A percentile compares a stretch with the other conserved stretches of the same genome.
Evolutionary conservation across 345 rosid genomes (phyloP).

Genomic region (Salix brachista): DNA sequence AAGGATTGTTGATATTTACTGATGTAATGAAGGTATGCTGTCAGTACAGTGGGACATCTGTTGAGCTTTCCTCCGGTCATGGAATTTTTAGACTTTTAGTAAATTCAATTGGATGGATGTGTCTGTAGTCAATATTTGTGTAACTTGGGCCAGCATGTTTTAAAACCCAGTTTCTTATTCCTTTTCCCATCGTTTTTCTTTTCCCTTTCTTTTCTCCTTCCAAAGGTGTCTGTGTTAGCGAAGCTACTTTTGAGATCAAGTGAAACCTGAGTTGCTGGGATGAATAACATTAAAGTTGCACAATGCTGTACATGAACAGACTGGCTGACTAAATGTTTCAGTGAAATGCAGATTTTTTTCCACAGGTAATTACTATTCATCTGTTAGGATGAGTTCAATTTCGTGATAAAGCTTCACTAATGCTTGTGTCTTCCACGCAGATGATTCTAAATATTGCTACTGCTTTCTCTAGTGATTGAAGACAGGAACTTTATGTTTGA

Average conservation of each 20-base stretch:
- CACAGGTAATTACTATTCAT: constrained; percentile 35
- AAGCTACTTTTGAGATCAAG: constrained; percentile 25
- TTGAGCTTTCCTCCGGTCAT: constrained; percentile 11
- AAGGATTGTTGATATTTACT: constrained; percentile 38
- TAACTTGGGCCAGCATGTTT: background rate
- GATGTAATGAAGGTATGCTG: constrained; percentile 45
- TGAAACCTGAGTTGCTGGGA: constrained; percentile 22
- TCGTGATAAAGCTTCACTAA: background rate
- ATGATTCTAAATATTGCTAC: background rate
- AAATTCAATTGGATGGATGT: constrained; percentile 7
- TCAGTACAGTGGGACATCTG: constrained; percentile 20
- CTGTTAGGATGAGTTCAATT: constrained; percentile 10
- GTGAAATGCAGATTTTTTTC: constrained; percentile 26
- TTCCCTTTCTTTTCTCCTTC: background rate
- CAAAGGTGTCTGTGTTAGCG: constrained; percentile 24
- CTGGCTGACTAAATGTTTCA: constrained; percentile 26
- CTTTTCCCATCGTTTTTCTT: background rate
- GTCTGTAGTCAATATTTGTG: background rate
- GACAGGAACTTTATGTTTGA: too few species aligned
- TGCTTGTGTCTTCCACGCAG: background rate
- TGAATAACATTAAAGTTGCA: constrained; percentile 18
- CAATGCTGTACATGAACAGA: constrained; percentile 29
- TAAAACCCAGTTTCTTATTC: constrained; percentile 5
- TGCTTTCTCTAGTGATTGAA: background rate
- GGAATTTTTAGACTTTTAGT: constrained; percentile 14